phyloP scores from a whole-genome alignment of 164 flowering plant species.

The Dillenia suffruticosa region DNA sequence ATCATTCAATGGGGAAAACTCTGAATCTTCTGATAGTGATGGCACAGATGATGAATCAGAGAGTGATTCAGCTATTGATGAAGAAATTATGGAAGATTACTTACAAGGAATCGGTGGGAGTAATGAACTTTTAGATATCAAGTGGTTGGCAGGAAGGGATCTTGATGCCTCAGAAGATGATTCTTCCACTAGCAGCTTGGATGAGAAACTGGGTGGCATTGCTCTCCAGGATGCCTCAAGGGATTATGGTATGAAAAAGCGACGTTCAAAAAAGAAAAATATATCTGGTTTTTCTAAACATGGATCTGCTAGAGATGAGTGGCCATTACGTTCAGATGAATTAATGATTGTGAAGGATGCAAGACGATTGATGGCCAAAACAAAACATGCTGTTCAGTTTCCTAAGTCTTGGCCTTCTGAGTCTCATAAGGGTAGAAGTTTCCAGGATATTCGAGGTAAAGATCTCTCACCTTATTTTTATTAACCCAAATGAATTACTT shows the following conservation, averaged over 20 bases:
- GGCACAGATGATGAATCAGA: slow-evolving; percentile 23
- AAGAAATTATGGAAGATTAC: slow-evolving; percentile 77
- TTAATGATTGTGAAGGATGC: slow-evolving; percentile 62
- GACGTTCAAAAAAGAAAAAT: slow-evolving; percentile 29
- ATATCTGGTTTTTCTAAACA: slow-evolving; percentile 6
- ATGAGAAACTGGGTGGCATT: slow-evolving; percentile 58
- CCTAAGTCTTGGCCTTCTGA: slow-evolving; percentile 70
- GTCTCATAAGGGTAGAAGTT: slow-evolving; percentile 46
- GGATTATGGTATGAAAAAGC: slow-evolving; percentile 64
- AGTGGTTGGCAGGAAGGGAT: slow-evolving; percentile 38
- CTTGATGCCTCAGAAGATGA: slow-evolving; percentile 36
- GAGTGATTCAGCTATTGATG: slow-evolving; percentile 71
- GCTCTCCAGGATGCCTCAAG: slow-evolving; percentile 63
- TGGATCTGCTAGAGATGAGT: slow-evolving; percentile 15
- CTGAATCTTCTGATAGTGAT: slow-evolving; percentile 30
- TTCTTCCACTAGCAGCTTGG: slow-evolving; percentile 38
- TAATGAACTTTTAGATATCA: slow-evolving; percentile 33
- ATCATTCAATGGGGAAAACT: slow-evolving; percentile 28
- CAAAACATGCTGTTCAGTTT: slow-evolving; percentile 40
- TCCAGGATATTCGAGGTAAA: slow-evolving; percentile 61
- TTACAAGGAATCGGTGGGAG: slow-evolving; percentile 84
- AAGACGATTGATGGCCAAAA: slow-evolving; percentile 49
- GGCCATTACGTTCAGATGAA: slow-evolving; percentile 43
- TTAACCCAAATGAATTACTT: too few relatives aligned
- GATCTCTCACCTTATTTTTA: not conserved